phyloP scores from a whole-genome alignment of 495 filamentous ascomycete species.

The Hypoxylon perforatum region DNA sequence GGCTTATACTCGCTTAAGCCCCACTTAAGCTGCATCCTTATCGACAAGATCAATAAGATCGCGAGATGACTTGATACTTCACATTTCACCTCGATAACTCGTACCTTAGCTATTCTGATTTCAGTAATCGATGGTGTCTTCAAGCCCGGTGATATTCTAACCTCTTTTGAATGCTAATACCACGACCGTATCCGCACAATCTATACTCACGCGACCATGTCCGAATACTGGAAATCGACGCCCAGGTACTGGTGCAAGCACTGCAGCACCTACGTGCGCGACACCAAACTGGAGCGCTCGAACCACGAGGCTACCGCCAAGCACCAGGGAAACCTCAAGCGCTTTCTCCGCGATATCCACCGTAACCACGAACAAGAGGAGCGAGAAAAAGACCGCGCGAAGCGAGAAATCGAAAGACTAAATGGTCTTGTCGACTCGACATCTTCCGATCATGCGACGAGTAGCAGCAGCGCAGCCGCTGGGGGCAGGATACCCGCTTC shows the following conservation, averaged over 20 bases:
- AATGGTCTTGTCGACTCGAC: constrained; percentile 75
- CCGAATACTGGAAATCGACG: constrained; percentile 99
- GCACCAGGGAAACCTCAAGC: constrained; percentile 90
- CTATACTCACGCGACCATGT: constrained; percentile 65
- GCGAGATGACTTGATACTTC: too few species aligned
- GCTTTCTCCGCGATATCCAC: constrained; percentile 89
- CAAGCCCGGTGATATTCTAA: too few species aligned
- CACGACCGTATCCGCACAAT: neutral
- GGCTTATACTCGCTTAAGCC: too few species aligned
- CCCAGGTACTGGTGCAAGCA: constrained; percentile 98
- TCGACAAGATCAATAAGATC: too few species aligned
- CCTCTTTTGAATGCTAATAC: too few species aligned
- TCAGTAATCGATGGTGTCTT: too few species aligned
- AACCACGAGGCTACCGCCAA: constrained; percentile 91
- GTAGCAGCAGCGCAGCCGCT: constrained; percentile 29
- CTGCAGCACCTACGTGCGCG: constrained; percentile 89
- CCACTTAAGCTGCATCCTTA: too few species aligned
- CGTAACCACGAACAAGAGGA: constrained; percentile 79
- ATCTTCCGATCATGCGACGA: constrained; percentile 31
- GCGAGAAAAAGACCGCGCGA: constrained; percentile 82
- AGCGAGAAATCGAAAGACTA: constrained; percentile 85
- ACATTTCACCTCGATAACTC: too few species aligned
- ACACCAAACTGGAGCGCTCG: constrained; percentile 87
- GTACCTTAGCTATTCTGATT: too few species aligned
- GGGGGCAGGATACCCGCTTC: constrained; percentile 23